Base-by-base conservation (phyloP, 2,329 filamentous ascomycete genomes). In the Dactylella cylindrospora region DNA sequence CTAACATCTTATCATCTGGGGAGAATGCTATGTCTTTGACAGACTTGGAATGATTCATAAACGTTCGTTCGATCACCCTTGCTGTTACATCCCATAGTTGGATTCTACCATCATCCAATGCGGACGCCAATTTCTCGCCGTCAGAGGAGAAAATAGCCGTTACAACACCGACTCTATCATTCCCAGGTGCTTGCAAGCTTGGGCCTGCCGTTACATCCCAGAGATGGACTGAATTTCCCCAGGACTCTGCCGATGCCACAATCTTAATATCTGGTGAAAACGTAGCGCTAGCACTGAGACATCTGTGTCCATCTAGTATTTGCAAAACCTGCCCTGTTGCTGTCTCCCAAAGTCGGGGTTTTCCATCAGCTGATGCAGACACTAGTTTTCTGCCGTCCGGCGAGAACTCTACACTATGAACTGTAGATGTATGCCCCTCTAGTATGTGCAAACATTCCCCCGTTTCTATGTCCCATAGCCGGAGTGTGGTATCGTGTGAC, bases 381-480 rank as follows among this genome's bases (percentile, higher is more conserved):
- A 91, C 93, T 69, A 97, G 96, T 55, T 90, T 90, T 49, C 90
- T 86, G 29, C 91, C 93, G 69, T 96, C 94, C 33, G 89, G 85
- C 25, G 91, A 55, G 33, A 50, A 50, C 5, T 35, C 25, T 26
- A 26, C 28, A 28, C 1, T 13, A 3, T 26, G 6, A 12, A 38
- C n/a, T n/a, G 3, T 5, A 5, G 22, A 9, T 12, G 28, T 36
- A 20, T 55, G 52, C 15, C 52, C 39, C 23, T 35, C 10, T 7
- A 52, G 19, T n/a, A n/a, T 25, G 85, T 88, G 64, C 84, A 79
- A 71, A 95, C 86, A 69, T 26, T 9, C 25, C 5, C 47, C 35
- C 2, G 41, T 46, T 10, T 15, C 29, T 33, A 32, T 15, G 9
- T 46, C 26, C 26, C 41, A 46, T 10, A 46, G 26, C 15, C 5